Evolutionary conservation across 805 yeast genomes (phyloP).

Genomic region (Clavispora phyllophila): DNA sequence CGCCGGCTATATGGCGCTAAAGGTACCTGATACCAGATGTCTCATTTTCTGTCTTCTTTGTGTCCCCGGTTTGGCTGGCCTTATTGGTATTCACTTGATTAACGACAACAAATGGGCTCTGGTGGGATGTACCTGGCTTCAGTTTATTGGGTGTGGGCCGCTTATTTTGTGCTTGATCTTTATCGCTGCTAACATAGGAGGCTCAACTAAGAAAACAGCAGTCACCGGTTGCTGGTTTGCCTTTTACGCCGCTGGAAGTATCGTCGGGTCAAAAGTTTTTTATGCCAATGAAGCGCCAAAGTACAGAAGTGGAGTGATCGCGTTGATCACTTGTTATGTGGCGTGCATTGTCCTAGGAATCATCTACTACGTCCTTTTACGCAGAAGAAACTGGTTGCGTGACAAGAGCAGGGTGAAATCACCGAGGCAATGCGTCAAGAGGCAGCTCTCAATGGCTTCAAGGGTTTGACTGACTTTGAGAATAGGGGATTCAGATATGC

Average conservation of each 20-base stretch:
- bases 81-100: slow-evolving; percentile 20
- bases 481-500: slow-evolving; percentile 22
- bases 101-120: slow-evolving; percentile 17
- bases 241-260: slow-evolving; percentile 25
- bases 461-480: slow-evolving; percentile 21
- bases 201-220: slow-evolving; percentile 21
- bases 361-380: slow-evolving; percentile 10
- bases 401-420: slow-evolving; percentile 16
- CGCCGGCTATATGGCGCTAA: slow-evolving; percentile 22
- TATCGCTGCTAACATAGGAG: slow-evolving; percentile 17
- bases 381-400: slow-evolving; percentile 13
- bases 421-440: slow-evolving; percentile 17
- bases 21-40: slow-evolving; percentile 14
- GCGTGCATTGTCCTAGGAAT: slow-evolving; percentile 17
- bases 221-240: slow-evolving; percentile 20
- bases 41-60: slow-evolving; percentile 14
- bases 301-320: slow-evolving; percentile 21
- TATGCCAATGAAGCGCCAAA: slow-evolving; percentile 21
- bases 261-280: slow-evolving; percentile 24
- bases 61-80: slow-evolving; percentile 22
- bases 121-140: slow-evolving; percentile 29
- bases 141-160: slow-evolving; percentile 26
- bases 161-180: slow-evolving; percentile 22
- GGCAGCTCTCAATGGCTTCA: slow-evolving; percentile 21
- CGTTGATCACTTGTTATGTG: slow-evolving; percentile 18